These are phyloP conservation scores for Fraxinus ornus DNA, from an alignment of 305 asterid species.

Conservation along the genomic window DNA sequence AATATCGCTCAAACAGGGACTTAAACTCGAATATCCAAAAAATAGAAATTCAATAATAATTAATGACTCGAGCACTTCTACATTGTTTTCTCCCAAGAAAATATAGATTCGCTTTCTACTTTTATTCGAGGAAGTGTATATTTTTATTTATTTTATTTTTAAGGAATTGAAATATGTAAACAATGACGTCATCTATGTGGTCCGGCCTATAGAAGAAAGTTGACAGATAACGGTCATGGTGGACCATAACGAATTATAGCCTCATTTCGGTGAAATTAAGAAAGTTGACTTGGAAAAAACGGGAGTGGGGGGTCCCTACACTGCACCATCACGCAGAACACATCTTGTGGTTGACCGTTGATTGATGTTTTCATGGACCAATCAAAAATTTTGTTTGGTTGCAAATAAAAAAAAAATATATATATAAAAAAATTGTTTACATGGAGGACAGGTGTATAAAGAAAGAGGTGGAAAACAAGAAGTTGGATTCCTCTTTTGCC, in stretches of 20 bases:
- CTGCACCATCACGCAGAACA: neutral
- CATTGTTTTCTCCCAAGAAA: neutral
- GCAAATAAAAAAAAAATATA: neutral
- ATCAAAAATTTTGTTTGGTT: neutral
- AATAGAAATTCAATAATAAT: no score
- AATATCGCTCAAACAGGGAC: no score
- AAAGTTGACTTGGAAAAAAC: neutral
- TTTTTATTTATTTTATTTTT: neutral
- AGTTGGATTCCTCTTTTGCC: neutral
- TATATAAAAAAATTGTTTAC: neutral
- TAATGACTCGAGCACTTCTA: neutral
- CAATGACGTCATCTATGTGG: neutral
- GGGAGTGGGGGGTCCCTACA: neutral
- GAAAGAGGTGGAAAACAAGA: neutral
- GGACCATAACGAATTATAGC: slow-evolving; percentile 35
- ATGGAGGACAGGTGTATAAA: neutral
- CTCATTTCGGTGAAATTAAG: neutral
- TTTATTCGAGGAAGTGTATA: neutral
- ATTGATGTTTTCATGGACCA: neutral
- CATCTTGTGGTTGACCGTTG: neutral
- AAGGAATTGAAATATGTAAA: neutral
- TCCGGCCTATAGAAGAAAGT: neutral
- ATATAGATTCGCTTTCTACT: neutral
- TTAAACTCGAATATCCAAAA: neutral
- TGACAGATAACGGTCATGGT: slow-evolving; percentile 9